These are phyloP conservation scores for Fusarium paranaense DNA, from an alignment of 2,329 filamentous ascomycete species.

Conservation along the genomic window DNA sequence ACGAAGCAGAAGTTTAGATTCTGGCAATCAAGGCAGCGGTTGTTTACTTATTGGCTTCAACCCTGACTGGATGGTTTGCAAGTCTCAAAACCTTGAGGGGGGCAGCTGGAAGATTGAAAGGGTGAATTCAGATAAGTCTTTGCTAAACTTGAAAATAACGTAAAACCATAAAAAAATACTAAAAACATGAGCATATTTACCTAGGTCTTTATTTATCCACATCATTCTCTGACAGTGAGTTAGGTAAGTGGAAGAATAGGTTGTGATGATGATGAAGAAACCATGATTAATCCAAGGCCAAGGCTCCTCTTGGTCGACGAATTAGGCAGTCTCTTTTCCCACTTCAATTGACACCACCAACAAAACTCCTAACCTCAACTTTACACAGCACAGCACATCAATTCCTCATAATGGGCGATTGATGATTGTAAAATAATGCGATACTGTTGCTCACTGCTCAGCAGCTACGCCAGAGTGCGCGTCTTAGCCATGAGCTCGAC, in stretches of 20 bases:
- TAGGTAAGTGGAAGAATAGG: neutral
- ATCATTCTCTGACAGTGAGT: neutral
- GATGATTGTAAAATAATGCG: neutral
- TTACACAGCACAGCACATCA: neutral
- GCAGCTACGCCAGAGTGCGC: neutral
- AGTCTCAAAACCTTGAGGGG: neutral
- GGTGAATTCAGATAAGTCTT: neutral
- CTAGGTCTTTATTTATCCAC: neutral
- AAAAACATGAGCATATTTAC: neutral
- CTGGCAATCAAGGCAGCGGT: neutral
- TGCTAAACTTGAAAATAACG: neutral
- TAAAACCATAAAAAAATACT: neutral
- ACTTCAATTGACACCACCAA: neutral
- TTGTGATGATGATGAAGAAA: neutral
- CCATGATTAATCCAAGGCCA: neutral
- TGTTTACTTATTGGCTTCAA: neutral
- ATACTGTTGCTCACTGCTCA: neutral
- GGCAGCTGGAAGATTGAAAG: neutral
- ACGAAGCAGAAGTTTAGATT: neutral
- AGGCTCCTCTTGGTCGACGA: neutral
- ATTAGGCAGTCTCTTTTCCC: neutral
- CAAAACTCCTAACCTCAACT: neutral
- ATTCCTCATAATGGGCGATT: neutral
- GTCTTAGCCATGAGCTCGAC: conserved; percentile 3
- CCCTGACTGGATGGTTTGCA: neutral